Percentiles rank a stretch among this genome's conserved stretches.
Conservation (phyloP, 192 early-diverging fungal genomes). For the Coemansia sp. region DNA sequence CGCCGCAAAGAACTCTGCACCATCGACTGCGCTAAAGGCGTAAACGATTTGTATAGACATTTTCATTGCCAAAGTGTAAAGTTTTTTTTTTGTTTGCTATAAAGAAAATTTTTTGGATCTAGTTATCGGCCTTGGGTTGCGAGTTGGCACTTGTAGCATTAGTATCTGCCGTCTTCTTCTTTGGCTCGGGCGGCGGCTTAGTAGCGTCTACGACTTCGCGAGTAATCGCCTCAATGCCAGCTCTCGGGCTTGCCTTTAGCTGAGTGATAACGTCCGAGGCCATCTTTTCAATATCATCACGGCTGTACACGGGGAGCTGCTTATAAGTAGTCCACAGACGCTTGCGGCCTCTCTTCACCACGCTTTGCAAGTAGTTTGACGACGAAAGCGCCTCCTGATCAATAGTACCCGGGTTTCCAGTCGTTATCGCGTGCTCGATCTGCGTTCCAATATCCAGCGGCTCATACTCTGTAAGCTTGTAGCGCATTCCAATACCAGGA, state of each 20-base stretch:
- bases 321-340: constrained; percentile 45
- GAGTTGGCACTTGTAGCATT: background rate
- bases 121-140: constrained; percentile 3
- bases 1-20: constrained; percentile 1
- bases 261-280: constrained; percentile 26
- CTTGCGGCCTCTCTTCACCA: constrained; percentile 37
- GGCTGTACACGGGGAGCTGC: constrained; percentile 40
- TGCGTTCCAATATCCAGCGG: constrained; percentile 45
- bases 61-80: background rate
- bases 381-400: constrained; percentile 21
- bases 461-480: constrained; percentile 73
- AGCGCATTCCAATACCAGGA: constrained; percentile 80
- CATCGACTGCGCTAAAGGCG: constrained; percentile 14
- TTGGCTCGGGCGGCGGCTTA: constrained; percentile 17
- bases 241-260: constrained; percentile 33
- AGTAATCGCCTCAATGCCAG: constrained; percentile 50
- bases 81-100: background rate
- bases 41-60: constrained; percentile 3
- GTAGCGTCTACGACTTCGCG: constrained; percentile 30
- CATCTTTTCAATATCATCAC: constrained; percentile 31
- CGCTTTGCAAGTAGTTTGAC: constrained; percentile 18
- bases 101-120: background rate
- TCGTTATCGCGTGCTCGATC: constrained; percentile 36
- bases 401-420: constrained; percentile 23
- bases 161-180: constrained; percentile 6